Evolutionary conservation across 2,329 filamentous ascomycete genomes (phyloP), one percentile per base, ranked within the genome.

Genomic region (Cercospora janseana): DNA sequence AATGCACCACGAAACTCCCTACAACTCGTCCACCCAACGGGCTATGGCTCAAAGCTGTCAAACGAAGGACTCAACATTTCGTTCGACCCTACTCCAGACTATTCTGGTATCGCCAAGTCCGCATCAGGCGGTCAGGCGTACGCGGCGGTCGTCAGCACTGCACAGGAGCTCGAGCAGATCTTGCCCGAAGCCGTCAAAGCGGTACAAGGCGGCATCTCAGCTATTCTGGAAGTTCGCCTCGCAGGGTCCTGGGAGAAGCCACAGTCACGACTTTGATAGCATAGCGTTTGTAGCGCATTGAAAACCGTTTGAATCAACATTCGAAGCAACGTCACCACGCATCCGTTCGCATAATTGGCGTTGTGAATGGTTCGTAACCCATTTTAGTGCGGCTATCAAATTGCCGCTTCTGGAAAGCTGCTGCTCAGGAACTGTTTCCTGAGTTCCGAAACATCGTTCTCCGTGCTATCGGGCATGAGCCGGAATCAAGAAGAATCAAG

Each of bases 11-110:
- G 78, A 5, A 73, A 74, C 47, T 82, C 78, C 12, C 72, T 86
- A 63, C 67, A 84, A 13, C 75, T 86, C 10, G 83, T 86, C 1
- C 83, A 87, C 60, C 83, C 83, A 0, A 70, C 82, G 28, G 83
- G 83, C 9, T 73, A 79, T 43, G 83, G 80, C 1, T 78, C 75
- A 1, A 81, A 80, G 51, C 80, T 78, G 3, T 77, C 74, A 29
- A 85, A 85, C 52, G 77, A 80, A 53, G 81, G 83, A 38, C 65
- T 86, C 31, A 85, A 86, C 57, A 85, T 87, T 56, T 79, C 76
- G 0, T 86, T 87, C 60, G 77, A 74, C 1, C 83, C 83, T 0
- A 80, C 79, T 0, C 83, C 83, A 0, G 83, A 87, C 56, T 86
- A 86, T 61, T 72, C 81, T 0, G 83, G 83, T 1, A 85, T 86